Conservation (phyloP, 2,329 filamentous ascomycete genomes). For the Penicillium polonicum region DNA sequence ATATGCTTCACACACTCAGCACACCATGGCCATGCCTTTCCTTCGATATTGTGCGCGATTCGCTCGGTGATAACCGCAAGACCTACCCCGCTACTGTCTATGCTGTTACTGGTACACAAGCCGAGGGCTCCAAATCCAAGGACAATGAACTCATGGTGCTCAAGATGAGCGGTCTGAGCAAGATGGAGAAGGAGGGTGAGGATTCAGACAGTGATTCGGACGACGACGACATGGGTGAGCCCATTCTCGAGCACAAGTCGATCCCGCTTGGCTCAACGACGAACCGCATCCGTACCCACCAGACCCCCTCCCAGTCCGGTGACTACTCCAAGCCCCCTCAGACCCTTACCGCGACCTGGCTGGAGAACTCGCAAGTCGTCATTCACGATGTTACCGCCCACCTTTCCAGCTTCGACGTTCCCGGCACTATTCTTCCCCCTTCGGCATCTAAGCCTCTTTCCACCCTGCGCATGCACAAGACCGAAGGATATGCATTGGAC, state of each 20-base stretch:
- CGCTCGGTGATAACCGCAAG: slow-evolving; percentile 81
- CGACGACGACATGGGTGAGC: slow-evolving; percentile 72
- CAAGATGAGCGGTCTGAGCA: slow-evolving; percentile 89
- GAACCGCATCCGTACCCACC: slow-evolving; percentile 88
- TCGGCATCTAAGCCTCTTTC: slow-evolving; percentile 85
- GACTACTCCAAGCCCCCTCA: slow-evolving; percentile 71
- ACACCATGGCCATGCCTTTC: slow-evolving; percentile 97
- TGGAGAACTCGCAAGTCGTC: slow-evolving; percentile 80
- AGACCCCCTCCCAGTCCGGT: slow-evolving; percentile 63
- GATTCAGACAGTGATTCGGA: slow-evolving; percentile 69
- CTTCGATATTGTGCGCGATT: slow-evolving; percentile 86
- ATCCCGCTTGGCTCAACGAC: slow-evolving; percentile 86
- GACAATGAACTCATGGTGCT: slow-evolving; percentile 95
- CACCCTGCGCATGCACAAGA: slow-evolving; percentile 86
- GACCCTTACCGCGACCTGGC: slow-evolving; percentile 87
- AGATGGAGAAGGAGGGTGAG: slow-evolving; percentile 73
- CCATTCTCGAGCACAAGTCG: slow-evolving; percentile 87
- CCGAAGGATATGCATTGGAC: slow-evolving; percentile 94
- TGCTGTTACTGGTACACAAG: slow-evolving; percentile 91
- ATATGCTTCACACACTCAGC: slow-evolving; percentile 93
- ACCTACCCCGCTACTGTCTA: slow-evolving; percentile 96
- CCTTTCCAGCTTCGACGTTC: slow-evolving; percentile 83
- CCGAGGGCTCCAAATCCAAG: slow-evolving; percentile 68
- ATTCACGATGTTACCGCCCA: slow-evolving; percentile 95
- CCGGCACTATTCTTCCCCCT: slow-evolving; percentile 74